Conservation (phyloP, 140 eudicot genomes). For the Flaveria floridana region DNA sequence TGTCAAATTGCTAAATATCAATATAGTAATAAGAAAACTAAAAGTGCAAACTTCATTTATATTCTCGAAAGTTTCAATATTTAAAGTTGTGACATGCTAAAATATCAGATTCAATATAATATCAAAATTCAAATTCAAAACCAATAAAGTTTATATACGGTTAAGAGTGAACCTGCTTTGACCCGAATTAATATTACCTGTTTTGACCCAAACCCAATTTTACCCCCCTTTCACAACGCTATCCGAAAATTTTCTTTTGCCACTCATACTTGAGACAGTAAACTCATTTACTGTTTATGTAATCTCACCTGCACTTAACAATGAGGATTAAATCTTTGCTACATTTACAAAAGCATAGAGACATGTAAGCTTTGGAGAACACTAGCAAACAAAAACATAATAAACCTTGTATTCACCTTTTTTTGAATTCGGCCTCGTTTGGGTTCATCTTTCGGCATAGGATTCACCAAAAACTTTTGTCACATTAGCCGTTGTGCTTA, state of each 20-base stretch:
- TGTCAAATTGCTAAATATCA: no score
- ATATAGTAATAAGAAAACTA: no score
- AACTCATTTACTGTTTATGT: no score
- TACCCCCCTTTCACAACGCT: neutral
- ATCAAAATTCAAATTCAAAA: no score
- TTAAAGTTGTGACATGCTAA: no score
- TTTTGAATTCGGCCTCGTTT: slow-evolving; percentile 24
- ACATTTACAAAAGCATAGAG: neutral
- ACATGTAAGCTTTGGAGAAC: slow-evolving; percentile 38
- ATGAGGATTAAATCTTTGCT: neutral
- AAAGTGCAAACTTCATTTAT: no score
- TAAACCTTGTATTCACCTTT: slow-evolving; percentile 3
- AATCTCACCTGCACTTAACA: neutral
- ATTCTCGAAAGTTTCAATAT: no score
- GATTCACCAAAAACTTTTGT: slow-evolving; percentile 37
- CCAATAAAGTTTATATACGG: no score
- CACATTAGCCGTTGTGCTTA: slow-evolving; percentile 34
- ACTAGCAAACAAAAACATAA: slow-evolving; percentile 22
- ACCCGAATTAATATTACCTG: neutral
- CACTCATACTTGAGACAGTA: no score
- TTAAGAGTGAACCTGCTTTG: neutral
- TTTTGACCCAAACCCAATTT: neutral
- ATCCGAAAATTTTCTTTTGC: no score
- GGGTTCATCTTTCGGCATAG: slow-evolving; percentile 35
- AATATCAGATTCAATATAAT: no score